Evolutionary conservation across 768 basidiomycete genomes (phyloP).

Genomic region (Leccinum imitatum): DNA sequence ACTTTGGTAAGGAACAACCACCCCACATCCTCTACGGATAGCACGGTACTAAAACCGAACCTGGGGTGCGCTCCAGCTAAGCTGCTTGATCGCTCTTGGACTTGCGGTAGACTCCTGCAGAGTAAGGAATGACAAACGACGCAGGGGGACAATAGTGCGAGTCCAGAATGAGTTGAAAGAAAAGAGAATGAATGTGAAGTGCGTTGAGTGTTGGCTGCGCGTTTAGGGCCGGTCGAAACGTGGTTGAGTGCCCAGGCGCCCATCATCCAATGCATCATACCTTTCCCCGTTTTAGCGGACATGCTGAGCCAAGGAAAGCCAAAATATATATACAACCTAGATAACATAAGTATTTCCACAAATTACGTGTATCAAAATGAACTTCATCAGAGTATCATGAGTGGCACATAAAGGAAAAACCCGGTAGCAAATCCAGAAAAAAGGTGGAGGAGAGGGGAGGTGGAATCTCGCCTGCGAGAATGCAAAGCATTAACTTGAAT

Average conservation of each 20-base stretch:
- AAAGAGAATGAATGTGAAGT: not conserved
- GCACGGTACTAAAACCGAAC: not conserved
- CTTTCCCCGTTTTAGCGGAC: not conserved
- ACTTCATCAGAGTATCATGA: not conserved
- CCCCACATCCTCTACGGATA: constrained; percentile 18
- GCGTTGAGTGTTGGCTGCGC: not conserved
- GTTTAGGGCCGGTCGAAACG: constrained; percentile 25
- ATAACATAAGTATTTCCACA: constrained; percentile 12
- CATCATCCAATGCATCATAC: not conserved
- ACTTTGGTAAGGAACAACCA: constrained; percentile 35
- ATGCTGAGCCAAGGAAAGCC: not conserved
- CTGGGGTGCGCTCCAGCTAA: constrained; percentile 31
- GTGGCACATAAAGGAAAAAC: not conserved
- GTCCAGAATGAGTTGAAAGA: constrained; percentile 33
- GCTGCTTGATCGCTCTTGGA: constrained; percentile 30
- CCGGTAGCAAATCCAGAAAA: not conserved
- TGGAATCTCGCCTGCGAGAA: constrained; percentile 11
- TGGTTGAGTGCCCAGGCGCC: not conserved
- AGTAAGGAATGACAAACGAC: constrained; percentile 1
- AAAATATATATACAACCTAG: constrained; percentile 4
- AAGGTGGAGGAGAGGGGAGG: not conserved
- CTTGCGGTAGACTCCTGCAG: constrained; percentile 38
- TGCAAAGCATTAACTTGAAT: not conserved
- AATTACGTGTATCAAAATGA: constrained; percentile 27
- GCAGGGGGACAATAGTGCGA: constrained; percentile 40